Evolutionary conservation across 345 rosid species (phyloP).

Genomic region (Boechera retrofracta): DNA sequence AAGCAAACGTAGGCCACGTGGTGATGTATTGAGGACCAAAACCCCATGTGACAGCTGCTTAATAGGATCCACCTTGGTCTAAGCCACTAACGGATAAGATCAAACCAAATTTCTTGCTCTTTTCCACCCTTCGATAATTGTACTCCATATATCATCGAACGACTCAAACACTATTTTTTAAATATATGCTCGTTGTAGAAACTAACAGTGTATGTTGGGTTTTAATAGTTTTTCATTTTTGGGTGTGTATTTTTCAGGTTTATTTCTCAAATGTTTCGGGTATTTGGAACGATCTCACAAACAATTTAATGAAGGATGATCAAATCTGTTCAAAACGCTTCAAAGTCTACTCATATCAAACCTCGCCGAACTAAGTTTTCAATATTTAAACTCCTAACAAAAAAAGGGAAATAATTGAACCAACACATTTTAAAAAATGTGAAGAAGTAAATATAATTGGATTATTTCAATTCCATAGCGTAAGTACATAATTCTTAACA

Average conservation of each 20-base stretch:
- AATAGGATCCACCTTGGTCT: conserved; percentile 31
- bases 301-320: neutral
- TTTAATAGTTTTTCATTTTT: neutral
- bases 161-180: no score
- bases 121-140: no score
- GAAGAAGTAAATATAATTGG: no score
- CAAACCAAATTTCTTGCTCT: neutral
- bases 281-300: neutral
- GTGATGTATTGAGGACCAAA: conserved; percentile 21
- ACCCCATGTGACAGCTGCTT: conserved; percentile 38
- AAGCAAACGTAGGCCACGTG: conserved; percentile 31
- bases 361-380: neutral
- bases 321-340: neutral
- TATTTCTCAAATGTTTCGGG: neutral
- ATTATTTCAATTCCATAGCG: no score
- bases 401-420: neutral
- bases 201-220: no score
- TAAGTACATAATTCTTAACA: neutral
- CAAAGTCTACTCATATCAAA: neutral
- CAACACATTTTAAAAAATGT: neutral
- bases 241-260: neutral
- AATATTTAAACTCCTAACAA: neutral
- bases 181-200: no score
- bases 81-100: conserved; percentile 45
- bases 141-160: no score